Conservation (phyloP, 129 eudicot species). For the Glebionis coronaria region DNA sequence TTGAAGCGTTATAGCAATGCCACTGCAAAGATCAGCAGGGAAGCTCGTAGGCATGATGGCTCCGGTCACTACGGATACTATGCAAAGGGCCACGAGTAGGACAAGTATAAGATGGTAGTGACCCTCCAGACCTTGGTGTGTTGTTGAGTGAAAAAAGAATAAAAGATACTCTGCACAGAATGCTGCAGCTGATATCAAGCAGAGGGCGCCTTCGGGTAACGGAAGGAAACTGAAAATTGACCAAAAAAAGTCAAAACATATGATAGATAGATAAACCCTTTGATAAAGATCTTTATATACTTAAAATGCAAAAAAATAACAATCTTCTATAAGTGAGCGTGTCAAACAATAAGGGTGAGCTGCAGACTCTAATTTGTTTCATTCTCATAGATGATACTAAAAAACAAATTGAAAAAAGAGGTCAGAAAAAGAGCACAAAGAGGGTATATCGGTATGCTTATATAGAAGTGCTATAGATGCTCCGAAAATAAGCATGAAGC, state of each 20-base stretch:
- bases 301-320: background rate
- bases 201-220: conserved; percentile 69
- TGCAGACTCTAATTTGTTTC: no score
- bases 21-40: conserved; percentile 63
- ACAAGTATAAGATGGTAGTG: conserved; percentile 84
- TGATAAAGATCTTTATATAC: background rate
- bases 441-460: no score
- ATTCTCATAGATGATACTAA: no score
- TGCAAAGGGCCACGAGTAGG: conserved; percentile 71
- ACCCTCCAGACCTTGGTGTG: conserved; percentile 89
- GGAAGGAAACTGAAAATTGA: conserved; percentile 64
- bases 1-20: conserved; percentile 78
- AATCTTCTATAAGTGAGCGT: background rate
- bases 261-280: background rate
- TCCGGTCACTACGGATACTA: conserved; percentile 51
- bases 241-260: conserved; percentile 18
- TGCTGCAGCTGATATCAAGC: conserved; percentile 78
- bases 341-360: background rate
- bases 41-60: conserved; percentile 80
- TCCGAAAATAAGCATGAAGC: no score
- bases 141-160: conserved; percentile 84
- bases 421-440: no score
- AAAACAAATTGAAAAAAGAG: no score
- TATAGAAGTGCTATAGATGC: no score
- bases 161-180: conserved; percentile 80